Evolutionary conservation across 176 grass and related monocot genomes (phyloP), one percentile per base, ranked within the genome.

Genomic region (Phoenix roebelenii): DNA sequence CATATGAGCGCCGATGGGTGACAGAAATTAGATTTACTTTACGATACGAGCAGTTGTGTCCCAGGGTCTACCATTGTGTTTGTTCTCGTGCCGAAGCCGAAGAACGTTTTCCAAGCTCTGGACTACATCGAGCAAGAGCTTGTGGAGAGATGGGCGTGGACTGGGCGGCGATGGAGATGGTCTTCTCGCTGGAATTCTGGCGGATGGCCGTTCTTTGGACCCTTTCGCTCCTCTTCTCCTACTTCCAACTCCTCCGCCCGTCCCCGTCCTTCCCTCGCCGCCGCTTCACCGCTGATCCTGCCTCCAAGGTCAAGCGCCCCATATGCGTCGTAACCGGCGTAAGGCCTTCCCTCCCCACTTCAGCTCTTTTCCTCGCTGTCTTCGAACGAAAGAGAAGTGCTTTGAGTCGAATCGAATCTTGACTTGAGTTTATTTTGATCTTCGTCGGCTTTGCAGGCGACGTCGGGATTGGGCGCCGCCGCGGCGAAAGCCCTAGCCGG

Each of bases 321-420:
- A 65, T 91, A 65, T 88, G 93, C 69, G 73, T 97, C 19, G 52
- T 97, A 74, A 97, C 93, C 4, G 87, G 93, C 63, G 87, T 96
- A 58, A 60, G 51, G 39, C 2, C 5, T 17, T 44, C 4, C 15
- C 14, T 20, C 44, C 15, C 32, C 7, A 9, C 32, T 39, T 39
- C 32, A 39, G 32, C 32, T 39, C 32, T 10, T 7, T 39, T 39
- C 32, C 9, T 39, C 26, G 26, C 32, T 39, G 32, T 39, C 7
- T 39, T 39, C 7, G 32, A 39, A 12, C 32, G 32, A 5, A 39
- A 39, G 4, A 10, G 32, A 39, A 39, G 9, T 39, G 10, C 7
- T 39, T 39, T 39, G 9, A 12, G 32, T 39, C 7, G 32, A 39
- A 7, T 39, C 5, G 7, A 39, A 7, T 39, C 32, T 39, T 39